These are phyloP conservation scores for Trichophyton schoenleinii DNA, from an alignment of 2,329 filamentous ascomycete genomes.

Conservation along the genomic window DNA sequence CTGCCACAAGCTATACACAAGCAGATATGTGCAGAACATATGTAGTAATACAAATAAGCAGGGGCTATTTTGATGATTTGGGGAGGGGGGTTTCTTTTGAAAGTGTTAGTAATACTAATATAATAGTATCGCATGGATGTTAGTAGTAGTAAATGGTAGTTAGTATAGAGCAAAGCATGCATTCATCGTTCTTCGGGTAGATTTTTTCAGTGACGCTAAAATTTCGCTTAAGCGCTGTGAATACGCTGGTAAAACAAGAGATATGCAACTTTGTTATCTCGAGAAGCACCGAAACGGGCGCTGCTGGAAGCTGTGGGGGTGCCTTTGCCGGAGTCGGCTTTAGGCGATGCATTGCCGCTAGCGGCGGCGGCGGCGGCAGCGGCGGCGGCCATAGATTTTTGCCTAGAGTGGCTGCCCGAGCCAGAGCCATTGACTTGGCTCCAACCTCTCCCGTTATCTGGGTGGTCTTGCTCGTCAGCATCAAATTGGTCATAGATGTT, in stretches of 20 bases:
- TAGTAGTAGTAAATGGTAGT: background rate
- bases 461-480: slow-evolving; percentile 55
- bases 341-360: slow-evolving; percentile 51
- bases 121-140: background rate
- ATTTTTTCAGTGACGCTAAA: background rate
- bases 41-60: background rate
- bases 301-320: slow-evolving; percentile 32
- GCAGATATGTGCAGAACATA: background rate
- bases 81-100: background rate
- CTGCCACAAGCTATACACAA: background rate
- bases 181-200: background rate
- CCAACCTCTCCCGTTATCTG: slow-evolving; percentile 55
- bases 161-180: background rate
- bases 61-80: background rate
- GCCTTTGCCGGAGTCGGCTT: slow-evolving; percentile 42
- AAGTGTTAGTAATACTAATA: no score
- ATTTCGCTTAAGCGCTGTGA: slow-evolving; percentile 2
- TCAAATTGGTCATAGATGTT: slow-evolving; percentile 64
- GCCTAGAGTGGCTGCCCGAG: slow-evolving; percentile 36
- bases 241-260: slow-evolving; percentile 87
- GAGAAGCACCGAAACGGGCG: slow-evolving; percentile 44
- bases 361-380: slow-evolving; percentile 36
- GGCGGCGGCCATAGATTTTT: slow-evolving; percentile 51
- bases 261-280: slow-evolving; percentile 95
- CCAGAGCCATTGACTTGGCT: slow-evolving; percentile 63